Percentiles rank a stretch among this genome's conserved stretches.
These are phyloP conservation scores for Aspergillus alliaceus DNA, from an alignment of 2,329 filamentous ascomycete genomes.

Conservation along the genomic window DNA sequence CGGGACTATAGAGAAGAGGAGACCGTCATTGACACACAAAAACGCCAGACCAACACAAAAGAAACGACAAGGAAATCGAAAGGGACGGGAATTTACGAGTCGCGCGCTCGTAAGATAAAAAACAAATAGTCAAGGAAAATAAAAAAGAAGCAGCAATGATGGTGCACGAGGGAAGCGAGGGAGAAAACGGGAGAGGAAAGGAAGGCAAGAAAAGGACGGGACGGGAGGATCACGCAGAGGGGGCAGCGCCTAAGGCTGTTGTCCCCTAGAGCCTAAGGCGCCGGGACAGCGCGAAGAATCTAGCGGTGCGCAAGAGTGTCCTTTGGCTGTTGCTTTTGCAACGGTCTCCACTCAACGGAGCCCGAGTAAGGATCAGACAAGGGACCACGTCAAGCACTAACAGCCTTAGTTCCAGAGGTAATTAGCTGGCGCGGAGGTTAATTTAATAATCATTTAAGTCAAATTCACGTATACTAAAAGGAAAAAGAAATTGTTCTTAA, in stretches of 20 bases:
- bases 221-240: constrained; percentile 2
- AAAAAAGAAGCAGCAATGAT: constrained; percentile 17
- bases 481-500: background rate
- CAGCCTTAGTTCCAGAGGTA: constrained; percentile 1
- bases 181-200: constrained; percentile 15
- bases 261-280: background rate
- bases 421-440: background rate
- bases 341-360: background rate
- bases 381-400: constrained; percentile 3
- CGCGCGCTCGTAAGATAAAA: constrained; percentile 18
- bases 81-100: constrained; percentile 22
- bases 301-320: background rate
- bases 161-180: constrained; percentile 12
- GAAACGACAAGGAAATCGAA: constrained; percentile 19
- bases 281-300: background rate
- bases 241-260: constrained; percentile 3
- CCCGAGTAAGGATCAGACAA: background rate
- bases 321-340: constrained; percentile 1
- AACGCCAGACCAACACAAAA: constrained; percentile 30
- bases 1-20: constrained; percentile 13
- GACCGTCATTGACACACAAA: constrained; percentile 23
- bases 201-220: constrained; percentile 10
- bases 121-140: constrained; percentile 10
- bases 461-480: background rate
- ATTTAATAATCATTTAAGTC: background rate